A percentile compares a stretch with the other conserved stretches of the same genome.
These are phyloP conservation scores for Aspergillus baeticus DNA, from an alignment of 495 filamentous ascomycete genomes.

Conservation along the genomic window DNA sequence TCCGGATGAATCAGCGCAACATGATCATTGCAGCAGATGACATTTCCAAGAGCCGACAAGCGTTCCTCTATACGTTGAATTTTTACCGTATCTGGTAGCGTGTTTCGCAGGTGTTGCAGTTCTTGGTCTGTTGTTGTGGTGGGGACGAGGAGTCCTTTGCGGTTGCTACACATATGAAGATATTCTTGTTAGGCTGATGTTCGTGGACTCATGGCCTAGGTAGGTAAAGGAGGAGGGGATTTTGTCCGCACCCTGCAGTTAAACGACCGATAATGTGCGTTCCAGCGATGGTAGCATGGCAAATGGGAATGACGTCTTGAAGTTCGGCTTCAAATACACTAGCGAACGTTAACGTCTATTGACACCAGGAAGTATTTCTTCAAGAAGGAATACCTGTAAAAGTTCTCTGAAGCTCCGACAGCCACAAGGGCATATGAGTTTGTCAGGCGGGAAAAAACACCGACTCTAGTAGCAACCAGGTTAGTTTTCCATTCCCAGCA, in stretches of 20 bases:
- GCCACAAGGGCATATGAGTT: conserved; percentile 95
- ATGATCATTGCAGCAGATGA: conserved; percentile 95
- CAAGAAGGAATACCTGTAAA: conserved; percentile 65
- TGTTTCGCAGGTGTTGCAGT: conserved; percentile 93
- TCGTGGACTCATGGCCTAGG: neutral
- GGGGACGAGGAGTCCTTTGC: conserved; percentile 92
- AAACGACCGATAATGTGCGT: conserved; percentile 93
- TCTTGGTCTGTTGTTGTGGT: conserved; percentile 97
- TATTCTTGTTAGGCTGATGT: neutral
- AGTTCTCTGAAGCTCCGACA: conserved; percentile 94
- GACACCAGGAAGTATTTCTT: too few relatives aligned
- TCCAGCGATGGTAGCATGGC: conserved; percentile 94
- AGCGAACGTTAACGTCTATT: too few relatives aligned
- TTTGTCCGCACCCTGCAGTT: conserved; percentile 83
- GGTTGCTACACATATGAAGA: conserved; percentile 59
- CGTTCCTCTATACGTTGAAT: conserved; percentile 97
- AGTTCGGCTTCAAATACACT: conserved; percentile 94
- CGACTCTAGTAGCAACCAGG: conserved; percentile 66
- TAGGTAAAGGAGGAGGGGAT: neutral
- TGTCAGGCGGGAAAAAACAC: conserved; percentile 93
- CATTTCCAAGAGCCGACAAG: conserved; percentile 92
- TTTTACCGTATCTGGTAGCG: conserved; percentile 82
- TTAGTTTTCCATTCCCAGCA: conserved; percentile 1
- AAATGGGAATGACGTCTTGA: conserved; percentile 96
- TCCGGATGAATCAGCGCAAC: conserved; percentile 96